phyloP scores from a whole-genome alignment of 768 basidiomycete species.

The Lentinus brumalis region DNA sequence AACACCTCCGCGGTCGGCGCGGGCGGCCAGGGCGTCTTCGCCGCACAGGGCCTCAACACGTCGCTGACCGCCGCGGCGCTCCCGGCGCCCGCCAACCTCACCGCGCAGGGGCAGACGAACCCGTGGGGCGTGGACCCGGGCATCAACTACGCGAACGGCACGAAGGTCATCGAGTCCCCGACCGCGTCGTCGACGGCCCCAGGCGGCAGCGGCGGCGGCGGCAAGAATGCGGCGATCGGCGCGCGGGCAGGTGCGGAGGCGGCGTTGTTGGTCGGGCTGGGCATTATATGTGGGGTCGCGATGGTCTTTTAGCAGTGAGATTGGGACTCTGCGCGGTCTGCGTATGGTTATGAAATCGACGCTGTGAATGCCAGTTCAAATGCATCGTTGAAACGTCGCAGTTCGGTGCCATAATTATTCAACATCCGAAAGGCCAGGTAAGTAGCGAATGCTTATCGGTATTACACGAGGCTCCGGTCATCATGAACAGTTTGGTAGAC shows the following conservation, averaged over 20 bases:
- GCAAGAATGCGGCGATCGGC: not conserved
- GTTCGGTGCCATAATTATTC: no score
- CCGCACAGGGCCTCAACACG: constrained; percentile 36
- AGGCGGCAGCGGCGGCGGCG: not conserved
- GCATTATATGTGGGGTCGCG: not conserved
- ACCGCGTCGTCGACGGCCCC: not conserved
- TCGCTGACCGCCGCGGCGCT: constrained; percentile 35
- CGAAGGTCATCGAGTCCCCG: constrained; percentile 12
- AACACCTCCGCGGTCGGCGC: constrained; percentile 40
- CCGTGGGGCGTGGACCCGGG: constrained; percentile 25
- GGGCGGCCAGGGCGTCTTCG: constrained; percentile 45
- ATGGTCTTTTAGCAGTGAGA: not conserved
- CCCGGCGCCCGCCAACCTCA: constrained; percentile 45
- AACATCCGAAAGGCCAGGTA: no score
- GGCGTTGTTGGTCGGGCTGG: not conserved
- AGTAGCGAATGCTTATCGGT: no score
- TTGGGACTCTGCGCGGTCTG: not conserved
- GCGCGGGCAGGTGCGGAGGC: not conserved
- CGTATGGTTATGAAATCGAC: no score
- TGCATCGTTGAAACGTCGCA: no score
- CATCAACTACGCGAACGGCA: constrained; percentile 20
- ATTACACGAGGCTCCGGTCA: no score
- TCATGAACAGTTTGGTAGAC: no score
- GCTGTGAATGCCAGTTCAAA: no score
- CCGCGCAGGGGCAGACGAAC: constrained; percentile 29